A percentile compares a stretch with the other conserved stretches of the same genome.
phyloP scores from a whole-genome alignment of 164 flowering plant species.

The Warburgia ugandensis region DNA sequence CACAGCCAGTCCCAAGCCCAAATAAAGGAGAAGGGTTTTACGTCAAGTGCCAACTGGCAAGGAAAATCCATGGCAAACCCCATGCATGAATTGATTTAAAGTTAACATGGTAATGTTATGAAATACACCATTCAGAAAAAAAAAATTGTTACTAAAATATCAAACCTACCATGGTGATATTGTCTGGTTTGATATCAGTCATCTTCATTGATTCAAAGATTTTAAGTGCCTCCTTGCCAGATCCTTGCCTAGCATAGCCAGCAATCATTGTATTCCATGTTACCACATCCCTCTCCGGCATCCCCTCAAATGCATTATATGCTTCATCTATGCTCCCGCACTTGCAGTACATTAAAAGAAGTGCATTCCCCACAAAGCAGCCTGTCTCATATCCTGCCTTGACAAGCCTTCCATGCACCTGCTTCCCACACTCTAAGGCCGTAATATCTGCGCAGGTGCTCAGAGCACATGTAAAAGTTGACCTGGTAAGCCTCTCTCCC shows the following conservation, averaged over 20 bases:
- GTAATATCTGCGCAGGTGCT: slow-evolving; percentile 80
- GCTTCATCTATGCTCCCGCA: slow-evolving; percentile 93
- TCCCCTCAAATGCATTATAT: slow-evolving; percentile 41
- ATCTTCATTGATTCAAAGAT: slow-evolving; percentile 63
- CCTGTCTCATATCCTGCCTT: slow-evolving; percentile 76
- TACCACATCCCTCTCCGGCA: slow-evolving; percentile 62
- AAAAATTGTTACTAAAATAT: not conserved
- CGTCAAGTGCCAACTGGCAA: too few relatives aligned
- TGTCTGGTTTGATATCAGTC: slow-evolving; percentile 53
- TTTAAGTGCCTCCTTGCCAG: slow-evolving; percentile 58
- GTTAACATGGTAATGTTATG: too few relatives aligned
- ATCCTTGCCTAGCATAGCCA: slow-evolving; percentile 87
- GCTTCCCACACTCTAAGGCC: slow-evolving; percentile 74
- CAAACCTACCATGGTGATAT: slow-evolving; percentile 60
- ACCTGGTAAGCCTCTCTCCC: slow-evolving; percentile 58
- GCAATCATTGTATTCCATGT: slow-evolving; percentile 89
- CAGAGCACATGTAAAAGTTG: slow-evolving; percentile 56
- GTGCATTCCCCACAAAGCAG: slow-evolving; percentile 79
- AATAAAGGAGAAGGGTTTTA: too few relatives aligned
- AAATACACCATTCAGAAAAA: too few relatives aligned
- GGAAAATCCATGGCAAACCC: too few relatives aligned
- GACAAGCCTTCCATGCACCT: slow-evolving; percentile 59
- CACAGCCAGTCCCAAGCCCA: too few relatives aligned
- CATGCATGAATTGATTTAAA: too few relatives aligned
- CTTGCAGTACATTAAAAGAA: slow-evolving; percentile 81